Conservation (phyloP, 75 land plant species). For the Gnetum montanum region DNA sequence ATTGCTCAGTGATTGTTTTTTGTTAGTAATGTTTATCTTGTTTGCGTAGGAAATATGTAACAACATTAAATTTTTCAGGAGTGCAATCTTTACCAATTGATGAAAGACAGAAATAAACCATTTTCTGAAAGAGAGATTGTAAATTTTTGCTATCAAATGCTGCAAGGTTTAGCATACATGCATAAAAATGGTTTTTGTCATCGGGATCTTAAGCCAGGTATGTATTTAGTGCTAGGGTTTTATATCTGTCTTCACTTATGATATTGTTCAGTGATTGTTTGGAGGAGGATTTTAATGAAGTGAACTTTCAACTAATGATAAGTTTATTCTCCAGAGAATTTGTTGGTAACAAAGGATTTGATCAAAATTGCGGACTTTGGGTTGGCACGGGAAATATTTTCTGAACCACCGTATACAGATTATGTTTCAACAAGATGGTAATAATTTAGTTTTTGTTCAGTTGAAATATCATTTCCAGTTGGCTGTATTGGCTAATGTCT, state of each 20-base stretch:
- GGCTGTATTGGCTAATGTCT: too few species aligned
- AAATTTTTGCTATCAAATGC: conserved; percentile 53
- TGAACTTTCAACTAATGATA: too few species aligned
- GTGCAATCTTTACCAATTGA: conserved; percentile 63
- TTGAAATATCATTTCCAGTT: not conserved
- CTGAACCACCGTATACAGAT: conserved; percentile 86
- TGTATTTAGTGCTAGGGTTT: not conserved
- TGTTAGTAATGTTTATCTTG: not conserved
- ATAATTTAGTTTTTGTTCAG: conserved; percentile 4
- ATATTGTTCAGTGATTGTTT: too few species aligned
- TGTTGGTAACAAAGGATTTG: conserved; percentile 66
- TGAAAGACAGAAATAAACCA: conserved; percentile 34
- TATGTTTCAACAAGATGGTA: conserved; percentile 98
- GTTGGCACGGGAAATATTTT: conserved; percentile 77
- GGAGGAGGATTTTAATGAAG: too few species aligned
- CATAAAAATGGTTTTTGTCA: conserved; percentile 76
- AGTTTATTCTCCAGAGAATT: conserved; percentile 44
- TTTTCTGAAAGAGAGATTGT: conserved; percentile 57
- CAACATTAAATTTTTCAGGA: conserved; percentile 53
- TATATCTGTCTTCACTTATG: too few species aligned
- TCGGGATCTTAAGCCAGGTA: conserved; percentile 91
- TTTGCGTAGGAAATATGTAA: too few species aligned
- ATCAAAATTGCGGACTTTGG: conserved; percentile 98
- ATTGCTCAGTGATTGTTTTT: not conserved
- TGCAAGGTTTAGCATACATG: conserved; percentile 74